A percentile compares a stretch with the other conserved stretches of the same genome.
phyloP scores from a whole-genome alignment of 345 rosid genomes.

The Citropsis articulata region DNA sequence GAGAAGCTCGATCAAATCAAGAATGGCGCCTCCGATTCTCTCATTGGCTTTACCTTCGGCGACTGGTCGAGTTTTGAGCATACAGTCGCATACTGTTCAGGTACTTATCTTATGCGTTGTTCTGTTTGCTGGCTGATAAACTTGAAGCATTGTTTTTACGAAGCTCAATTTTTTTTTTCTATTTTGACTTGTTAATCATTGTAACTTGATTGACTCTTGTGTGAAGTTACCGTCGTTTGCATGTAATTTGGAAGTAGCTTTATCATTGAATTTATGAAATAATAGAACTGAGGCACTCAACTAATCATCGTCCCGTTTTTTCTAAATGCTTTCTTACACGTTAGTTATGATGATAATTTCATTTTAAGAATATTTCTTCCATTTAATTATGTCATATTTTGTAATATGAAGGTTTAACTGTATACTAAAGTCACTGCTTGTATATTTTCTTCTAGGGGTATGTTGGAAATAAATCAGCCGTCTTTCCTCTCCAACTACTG shows the following conservation, averaged over 20 bases:
- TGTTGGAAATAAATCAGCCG: slow-evolving; percentile 97
- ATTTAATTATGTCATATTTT: background rate
- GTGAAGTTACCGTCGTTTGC: background rate
- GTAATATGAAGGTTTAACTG: background rate
- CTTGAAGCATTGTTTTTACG: background rate
- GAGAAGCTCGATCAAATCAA: slow-evolving; percentile 31
- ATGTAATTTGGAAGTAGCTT: background rate
- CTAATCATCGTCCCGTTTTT: too few species aligned
- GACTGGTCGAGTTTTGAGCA: slow-evolving; percentile 97
- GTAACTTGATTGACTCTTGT: background rate
- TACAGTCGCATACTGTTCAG: slow-evolving; percentile 98
- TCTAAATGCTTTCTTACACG: background rate
- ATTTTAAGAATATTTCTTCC: background rate
- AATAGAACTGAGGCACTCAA: too few species aligned
- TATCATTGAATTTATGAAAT: background rate
- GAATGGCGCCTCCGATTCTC: slow-evolving; percentile 82
- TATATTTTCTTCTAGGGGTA: slow-evolving; percentile 58
- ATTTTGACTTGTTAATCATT: background rate
- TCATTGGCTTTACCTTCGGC: slow-evolving; percentile 87
- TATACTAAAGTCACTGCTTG: background rate
- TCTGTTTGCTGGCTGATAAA: slow-evolving; percentile 14
- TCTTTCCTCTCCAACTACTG: slow-evolving; percentile 89
- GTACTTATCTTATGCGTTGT: slow-evolving; percentile 23
- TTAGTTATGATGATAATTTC: too few species aligned
- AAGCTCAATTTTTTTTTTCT: background rate